phyloP scores from a whole-genome alignment of 2,329 filamentous ascomycete species.

The Botrytis deweyae region DNA sequence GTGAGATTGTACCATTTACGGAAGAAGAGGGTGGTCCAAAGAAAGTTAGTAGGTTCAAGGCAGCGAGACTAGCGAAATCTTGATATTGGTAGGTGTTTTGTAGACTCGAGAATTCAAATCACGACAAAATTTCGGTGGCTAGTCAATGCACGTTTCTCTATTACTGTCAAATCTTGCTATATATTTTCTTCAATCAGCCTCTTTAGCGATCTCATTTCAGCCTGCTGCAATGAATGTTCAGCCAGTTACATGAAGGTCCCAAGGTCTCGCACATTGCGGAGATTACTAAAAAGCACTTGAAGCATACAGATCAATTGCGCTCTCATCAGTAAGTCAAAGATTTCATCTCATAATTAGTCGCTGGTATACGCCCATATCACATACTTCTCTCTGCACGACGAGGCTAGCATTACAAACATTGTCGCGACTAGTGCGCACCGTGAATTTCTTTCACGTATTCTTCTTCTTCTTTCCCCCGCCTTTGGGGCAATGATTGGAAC shows the following conservation, averaged over 20 bases:
- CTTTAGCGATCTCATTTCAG: background rate
- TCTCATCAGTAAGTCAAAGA: background rate
- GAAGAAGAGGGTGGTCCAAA: slow-evolving; percentile 61
- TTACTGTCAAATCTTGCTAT: background rate
- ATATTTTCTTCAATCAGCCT: background rate
- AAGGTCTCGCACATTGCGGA: background rate
- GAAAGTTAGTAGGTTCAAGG: slow-evolving; percentile 71
- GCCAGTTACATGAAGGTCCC: background rate
- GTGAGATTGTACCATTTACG: slow-evolving; percentile 63
- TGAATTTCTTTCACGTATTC: background rate
- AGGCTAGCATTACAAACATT: background rate
- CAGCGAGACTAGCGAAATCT: slow-evolving; percentile 58
- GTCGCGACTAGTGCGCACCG: background rate
- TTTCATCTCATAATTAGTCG: background rate
- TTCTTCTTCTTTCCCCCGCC: background rate
- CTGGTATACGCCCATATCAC: background rate
- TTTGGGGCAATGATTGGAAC: background rate
- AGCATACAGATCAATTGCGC: too few relatives aligned
- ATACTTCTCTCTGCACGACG: background rate
- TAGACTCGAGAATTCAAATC: slow-evolving; percentile 14
- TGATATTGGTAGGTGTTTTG: slow-evolving; percentile 13
- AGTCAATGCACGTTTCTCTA: background rate
- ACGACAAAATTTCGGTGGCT: background rate
- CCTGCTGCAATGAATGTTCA: background rate
- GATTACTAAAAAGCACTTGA: background rate